Percentiles rank a stretch among this genome's conserved stretches.
These are phyloP conservation scores for Colletotrichum horii DNA, from an alignment of 2,329 filamentous ascomycete genomes.

Conservation along the genomic window DNA sequence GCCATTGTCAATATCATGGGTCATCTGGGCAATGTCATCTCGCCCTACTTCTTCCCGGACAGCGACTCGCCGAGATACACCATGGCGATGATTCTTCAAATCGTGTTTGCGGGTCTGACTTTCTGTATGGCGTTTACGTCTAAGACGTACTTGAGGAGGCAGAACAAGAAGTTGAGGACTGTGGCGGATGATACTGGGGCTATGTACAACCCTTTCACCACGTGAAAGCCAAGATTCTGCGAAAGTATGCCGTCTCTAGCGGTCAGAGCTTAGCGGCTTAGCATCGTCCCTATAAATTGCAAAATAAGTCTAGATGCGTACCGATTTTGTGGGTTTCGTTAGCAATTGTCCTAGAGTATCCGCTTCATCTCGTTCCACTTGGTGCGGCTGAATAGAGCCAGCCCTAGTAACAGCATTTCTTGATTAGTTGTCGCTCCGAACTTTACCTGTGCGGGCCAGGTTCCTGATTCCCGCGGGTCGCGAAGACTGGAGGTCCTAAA, in stretches of 20 bases:
- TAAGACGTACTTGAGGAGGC: slow-evolving; percentile 14
- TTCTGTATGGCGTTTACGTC: slow-evolving; percentile 2
- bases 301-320: neutral
- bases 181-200: slow-evolving; percentile 4
- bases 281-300: neutral
- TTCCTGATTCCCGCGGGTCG: neutral
- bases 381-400: neutral
- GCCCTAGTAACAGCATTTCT: neutral
- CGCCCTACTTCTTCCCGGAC: slow-evolving; percentile 47
- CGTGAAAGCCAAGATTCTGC: neutral
- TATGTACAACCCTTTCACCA: slow-evolving; percentile 21
- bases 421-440: neutral
- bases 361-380: neutral
- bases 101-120: slow-evolving; percentile 15
- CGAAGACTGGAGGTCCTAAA: neutral
- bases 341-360: neutral
- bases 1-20: slow-evolving; percentile 48
- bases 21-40: slow-evolving; percentile 50
- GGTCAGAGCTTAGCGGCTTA: neutral
- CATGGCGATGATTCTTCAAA: slow-evolving; percentile 38
- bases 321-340: neutral
- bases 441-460: neutral
- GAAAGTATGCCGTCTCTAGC: neutral
- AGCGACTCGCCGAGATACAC: slow-evolving; percentile 44
- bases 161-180: slow-evolving; percentile 21